These are phyloP conservation scores for Trypanosoma vivax DNA, from an alignment of 208 protist species.

Conservation along the genomic window DNA sequence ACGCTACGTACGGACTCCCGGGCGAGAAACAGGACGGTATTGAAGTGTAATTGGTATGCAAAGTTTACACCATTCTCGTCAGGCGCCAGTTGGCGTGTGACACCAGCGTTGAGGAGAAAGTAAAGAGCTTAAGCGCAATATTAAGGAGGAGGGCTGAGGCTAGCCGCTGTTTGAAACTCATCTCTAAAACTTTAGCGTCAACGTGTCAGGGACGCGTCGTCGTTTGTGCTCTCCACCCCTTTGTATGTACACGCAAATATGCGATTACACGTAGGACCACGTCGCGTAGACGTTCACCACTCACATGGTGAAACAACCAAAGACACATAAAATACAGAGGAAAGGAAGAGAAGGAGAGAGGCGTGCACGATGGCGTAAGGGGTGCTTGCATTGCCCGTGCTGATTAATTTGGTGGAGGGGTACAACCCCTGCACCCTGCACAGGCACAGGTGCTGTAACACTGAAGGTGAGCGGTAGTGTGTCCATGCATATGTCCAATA, in stretches of 20 bases:
- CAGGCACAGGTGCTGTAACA: too few relatives aligned
- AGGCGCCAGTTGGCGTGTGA: conserved; percentile 70
- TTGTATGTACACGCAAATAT: too few relatives aligned
- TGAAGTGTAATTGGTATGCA: conserved; percentile 71
- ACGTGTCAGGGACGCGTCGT: not conserved
- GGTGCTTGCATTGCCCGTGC: too few relatives aligned
- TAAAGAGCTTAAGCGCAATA: conserved; percentile 58
- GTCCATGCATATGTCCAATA: not conserved
- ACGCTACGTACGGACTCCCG: conserved; percentile 69
- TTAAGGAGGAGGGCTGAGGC: conserved; percentile 56
- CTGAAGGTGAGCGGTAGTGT: too few relatives aligned
- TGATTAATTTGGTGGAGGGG: too few relatives aligned
- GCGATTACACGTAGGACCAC: too few relatives aligned
- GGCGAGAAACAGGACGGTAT: conserved; percentile 67
- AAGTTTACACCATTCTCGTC: conserved; percentile 69
- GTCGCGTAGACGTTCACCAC: too few relatives aligned
- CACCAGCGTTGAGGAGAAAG: conserved; percentile 55
- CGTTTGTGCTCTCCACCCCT: too few relatives aligned
- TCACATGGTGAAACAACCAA: conserved; percentile 3
- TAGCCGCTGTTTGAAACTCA: conserved; percentile 60
- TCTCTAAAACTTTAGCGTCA: not conserved
- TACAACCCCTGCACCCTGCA: too few relatives aligned
- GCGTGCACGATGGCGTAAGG: not conserved
- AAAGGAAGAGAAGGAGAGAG: conserved; percentile 9
- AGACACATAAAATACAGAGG: conserved; percentile 7